Percentiles rank a stretch among this genome's conserved stretches.
phyloP scores from a whole-genome alignment of 2,329 filamentous ascomycete genomes.

The Chalaropsis ovoidea region DNA sequence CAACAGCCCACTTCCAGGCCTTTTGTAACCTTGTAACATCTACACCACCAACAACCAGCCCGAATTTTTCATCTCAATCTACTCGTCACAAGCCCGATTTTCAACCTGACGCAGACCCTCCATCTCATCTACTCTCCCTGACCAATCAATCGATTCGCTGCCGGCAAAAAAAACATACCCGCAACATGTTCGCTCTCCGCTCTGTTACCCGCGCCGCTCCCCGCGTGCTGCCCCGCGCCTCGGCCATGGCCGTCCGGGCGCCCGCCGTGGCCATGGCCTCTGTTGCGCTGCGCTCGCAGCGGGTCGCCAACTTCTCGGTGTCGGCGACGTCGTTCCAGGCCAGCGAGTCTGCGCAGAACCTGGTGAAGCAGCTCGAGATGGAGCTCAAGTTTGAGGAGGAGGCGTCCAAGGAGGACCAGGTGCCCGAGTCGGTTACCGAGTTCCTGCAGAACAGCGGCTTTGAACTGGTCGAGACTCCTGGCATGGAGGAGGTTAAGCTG shows the following conservation, averaged over 20 bases:
- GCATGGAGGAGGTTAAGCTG: slow-evolving; percentile 79
- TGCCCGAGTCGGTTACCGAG: slow-evolving; percentile 70
- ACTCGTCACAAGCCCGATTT: too few relatives aligned
- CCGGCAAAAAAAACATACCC: not conserved
- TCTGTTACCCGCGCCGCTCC: slow-evolving; percentile 56
- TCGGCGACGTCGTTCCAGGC: slow-evolving; percentile 47
- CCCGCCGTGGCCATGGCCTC: slow-evolving; percentile 16
- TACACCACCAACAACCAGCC: too few relatives aligned
- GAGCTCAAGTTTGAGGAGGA: slow-evolving; percentile 78
- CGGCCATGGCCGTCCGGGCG: slow-evolving; percentile 18
- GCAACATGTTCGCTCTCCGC: slow-evolving; percentile 54
- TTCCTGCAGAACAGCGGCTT: slow-evolving; percentile 81
- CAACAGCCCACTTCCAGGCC: too few relatives aligned
- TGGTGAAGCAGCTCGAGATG: slow-evolving; percentile 58
- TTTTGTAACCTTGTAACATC: too few relatives aligned
- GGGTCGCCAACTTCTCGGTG: slow-evolving; percentile 33
- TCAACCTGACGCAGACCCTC: too few relatives aligned
- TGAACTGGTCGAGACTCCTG: slow-evolving; percentile 69
- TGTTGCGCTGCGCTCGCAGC: slow-evolving; percentile 37
- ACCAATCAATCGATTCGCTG: not conserved
- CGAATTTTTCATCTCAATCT: too few relatives aligned
- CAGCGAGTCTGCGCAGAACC: slow-evolving; percentile 55
- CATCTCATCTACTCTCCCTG: not conserved
- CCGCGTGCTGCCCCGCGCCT: slow-evolving; percentile 39
- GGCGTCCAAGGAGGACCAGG: slow-evolving; percentile 60